phyloP scores from a whole-genome alignment of 1,139 yeast genomes.

The Lodderomyces elongisporus region DNA sequence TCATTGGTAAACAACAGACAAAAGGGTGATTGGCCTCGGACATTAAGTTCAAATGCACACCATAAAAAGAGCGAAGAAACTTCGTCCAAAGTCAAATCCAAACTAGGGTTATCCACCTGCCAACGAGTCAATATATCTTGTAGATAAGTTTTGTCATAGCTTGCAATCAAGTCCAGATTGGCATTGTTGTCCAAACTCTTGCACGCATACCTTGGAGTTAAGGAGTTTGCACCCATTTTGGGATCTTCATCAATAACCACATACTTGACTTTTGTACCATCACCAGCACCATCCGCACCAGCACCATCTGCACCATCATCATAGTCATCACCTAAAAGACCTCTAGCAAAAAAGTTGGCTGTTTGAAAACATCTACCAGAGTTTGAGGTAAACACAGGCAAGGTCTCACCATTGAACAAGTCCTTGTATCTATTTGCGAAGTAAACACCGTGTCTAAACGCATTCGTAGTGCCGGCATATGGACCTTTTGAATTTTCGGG shows the following conservation, averaged over 20 bases:
- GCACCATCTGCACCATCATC: too few species aligned
- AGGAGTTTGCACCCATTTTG: constrained; percentile 34
- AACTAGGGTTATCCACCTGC: constrained; percentile 22
- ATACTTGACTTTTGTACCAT: constrained; percentile 13
- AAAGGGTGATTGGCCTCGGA: constrained; percentile 42
- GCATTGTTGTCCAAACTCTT: constrained; percentile 10
- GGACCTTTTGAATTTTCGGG: constrained; percentile 22
- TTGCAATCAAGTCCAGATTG: constrained; percentile 9
- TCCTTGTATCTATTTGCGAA: constrained; percentile 29
- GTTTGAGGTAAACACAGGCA: constrained; percentile 32
- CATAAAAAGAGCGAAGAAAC: constrained; percentile 35
- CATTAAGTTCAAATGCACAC: constrained; percentile 56
- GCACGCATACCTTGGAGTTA: constrained; percentile 29
- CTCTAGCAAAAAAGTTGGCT: constrained; percentile 27
- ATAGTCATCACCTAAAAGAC: constrained; percentile 26
- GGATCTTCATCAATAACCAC: constrained; percentile 26
- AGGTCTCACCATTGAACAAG: constrained; percentile 16
- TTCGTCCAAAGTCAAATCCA: constrained; percentile 38
- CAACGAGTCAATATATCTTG: constrained; percentile 35
- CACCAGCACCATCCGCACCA: too few species aligned
- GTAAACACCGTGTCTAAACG: constrained; percentile 29
- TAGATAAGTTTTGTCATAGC: constrained; percentile 22
- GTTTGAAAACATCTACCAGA: constrained; percentile 30
- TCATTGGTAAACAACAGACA: constrained; percentile 47
- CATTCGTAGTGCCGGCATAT: constrained; percentile 29